Evolutionary conservation across 108 stramenopile genomes (phyloP).

Genomic region (Nitzschia inconspicua): DNA sequence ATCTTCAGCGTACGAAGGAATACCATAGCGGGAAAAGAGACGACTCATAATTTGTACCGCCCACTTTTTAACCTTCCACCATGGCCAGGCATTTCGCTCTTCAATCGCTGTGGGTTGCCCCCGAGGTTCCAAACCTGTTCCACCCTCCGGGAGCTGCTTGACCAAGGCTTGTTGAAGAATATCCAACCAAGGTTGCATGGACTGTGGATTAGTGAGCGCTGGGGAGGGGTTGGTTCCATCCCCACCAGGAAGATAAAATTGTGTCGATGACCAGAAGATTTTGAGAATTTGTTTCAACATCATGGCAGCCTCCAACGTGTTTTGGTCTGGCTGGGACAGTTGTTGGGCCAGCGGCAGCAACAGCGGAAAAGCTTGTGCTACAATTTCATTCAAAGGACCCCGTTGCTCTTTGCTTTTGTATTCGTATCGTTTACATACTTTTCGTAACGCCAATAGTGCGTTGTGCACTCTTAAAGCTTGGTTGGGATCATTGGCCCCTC

Average conservation of each 20-base stretch:
- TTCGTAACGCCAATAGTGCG: constrained; percentile 89
- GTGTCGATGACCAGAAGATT: constrained; percentile 96
- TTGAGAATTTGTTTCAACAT: constrained; percentile 95
- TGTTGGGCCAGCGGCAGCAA: constrained; percentile 75
- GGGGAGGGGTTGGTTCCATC: constrained; percentile 49
- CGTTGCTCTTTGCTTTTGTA: constrained; percentile 91
- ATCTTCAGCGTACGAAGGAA: constrained; percentile 88
- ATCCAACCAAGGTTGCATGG: constrained; percentile 90
- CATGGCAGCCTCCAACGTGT: constrained; percentile 85
- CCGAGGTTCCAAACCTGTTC: constrained; percentile 53
- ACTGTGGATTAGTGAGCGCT: constrained; percentile 62
- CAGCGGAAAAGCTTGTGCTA: constrained; percentile 79
- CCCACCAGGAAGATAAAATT: constrained; percentile 86
- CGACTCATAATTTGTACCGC: constrained; percentile 91
- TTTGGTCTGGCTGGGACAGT: constrained; percentile 55
- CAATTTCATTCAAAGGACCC: constrained; percentile 89
- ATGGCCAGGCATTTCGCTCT: constrained; percentile 91
- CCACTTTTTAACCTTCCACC: constrained; percentile 99
- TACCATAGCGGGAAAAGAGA: constrained; percentile 93
- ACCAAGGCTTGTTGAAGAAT: constrained; percentile 60
- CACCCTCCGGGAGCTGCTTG: constrained; percentile 79
- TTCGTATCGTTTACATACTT: constrained; percentile 96
- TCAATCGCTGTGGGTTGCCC: constrained; percentile 79
- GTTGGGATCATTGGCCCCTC: constrained; percentile 44
- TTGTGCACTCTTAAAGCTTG: constrained; percentile 86